A percentile compares a stretch with the other conserved stretches of the same genome.
phyloP scores from a whole-genome alignment of 2,329 filamentous ascomycete species.

The Cryphonectria parasitica region DNA sequence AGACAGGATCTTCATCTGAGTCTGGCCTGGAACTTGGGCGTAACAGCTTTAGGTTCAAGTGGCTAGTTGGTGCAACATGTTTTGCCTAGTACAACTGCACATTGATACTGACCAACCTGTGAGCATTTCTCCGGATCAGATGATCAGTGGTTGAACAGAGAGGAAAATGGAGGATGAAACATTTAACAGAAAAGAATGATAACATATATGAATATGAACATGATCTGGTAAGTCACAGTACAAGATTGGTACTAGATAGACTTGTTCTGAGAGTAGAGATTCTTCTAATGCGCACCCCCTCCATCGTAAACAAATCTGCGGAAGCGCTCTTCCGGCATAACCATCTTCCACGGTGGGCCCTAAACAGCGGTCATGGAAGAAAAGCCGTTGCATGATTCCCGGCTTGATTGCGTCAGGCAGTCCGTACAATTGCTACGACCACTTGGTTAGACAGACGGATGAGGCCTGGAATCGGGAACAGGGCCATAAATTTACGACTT shows the following conservation, averaged over 20 bases:
- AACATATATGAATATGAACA: too few species aligned
- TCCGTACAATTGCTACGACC: neutral
- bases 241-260: too few species aligned
- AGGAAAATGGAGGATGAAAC: too few species aligned
- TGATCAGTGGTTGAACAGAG: too few species aligned
- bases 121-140: too few species aligned
- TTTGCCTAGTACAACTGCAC: neutral
- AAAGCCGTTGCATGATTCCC: neutral
- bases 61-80: neutral
- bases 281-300: neutral
- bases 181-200: too few species aligned
- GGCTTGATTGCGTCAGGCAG: neutral
- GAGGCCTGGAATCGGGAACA: neutral
- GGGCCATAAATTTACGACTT: too few species aligned
- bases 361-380: too few species aligned
- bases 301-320: too few species aligned
- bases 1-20: neutral
- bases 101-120: too few species aligned
- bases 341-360: neutral
- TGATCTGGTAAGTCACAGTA: too few species aligned
- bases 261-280: neutral
- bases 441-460: neutral
- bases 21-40: neutral
- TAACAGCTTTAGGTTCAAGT: neutral
- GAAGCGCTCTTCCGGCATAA: neutral